phyloP scores from a whole-genome alignment of 1,139 yeast species.

The Scheffersomyces segobiensis region DNA sequence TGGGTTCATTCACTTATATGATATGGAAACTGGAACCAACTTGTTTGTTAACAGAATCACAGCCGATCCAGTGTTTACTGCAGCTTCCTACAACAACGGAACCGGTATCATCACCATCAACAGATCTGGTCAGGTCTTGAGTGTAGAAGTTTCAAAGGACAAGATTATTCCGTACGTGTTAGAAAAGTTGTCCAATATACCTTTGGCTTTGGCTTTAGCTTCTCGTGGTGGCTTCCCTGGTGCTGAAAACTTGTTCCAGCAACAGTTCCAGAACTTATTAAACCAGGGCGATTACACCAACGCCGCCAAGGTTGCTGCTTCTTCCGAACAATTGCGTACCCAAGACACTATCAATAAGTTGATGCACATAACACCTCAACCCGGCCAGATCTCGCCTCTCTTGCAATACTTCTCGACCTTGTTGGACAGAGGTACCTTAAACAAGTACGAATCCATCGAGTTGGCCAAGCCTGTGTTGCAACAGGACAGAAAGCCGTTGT shows the following conservation, averaged over 20 bases:
- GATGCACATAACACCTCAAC: conserved; percentile 90
- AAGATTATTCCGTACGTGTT: conserved; percentile 89
- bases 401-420: conserved; percentile 90
- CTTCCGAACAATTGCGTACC: conserved; percentile 90
- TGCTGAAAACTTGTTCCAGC: conserved; percentile 87
- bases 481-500: conserved; percentile 90
- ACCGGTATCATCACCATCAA: conserved; percentile 87
- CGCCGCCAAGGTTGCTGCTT: conserved; percentile 97
- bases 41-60: conserved; percentile 96
- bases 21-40: conserved; percentile 87
- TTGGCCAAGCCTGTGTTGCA: conserved; percentile 94
- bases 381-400: conserved; percentile 94
- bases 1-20: conserved; percentile 95
- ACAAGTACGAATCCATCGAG: conserved; percentile 92
- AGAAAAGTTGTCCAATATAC: conserved; percentile 81
- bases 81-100: conserved; percentile 68
- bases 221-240: conserved; percentile 97
- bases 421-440: conserved; percentile 89
- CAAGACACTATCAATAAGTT: conserved; percentile 92
- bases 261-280: conserved; percentile 86
- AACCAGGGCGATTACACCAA: conserved; percentile 84
- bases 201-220: conserved; percentile 84
- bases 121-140: conserved; percentile 92
- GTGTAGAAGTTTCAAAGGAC: conserved; percentile 85
- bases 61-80: conserved; percentile 94